Percentiles rank a stretch among this genome's conserved stretches.
Conservation (phyloP, 2,329 filamentous ascomycete species). For the Fusarium udum region DNA sequence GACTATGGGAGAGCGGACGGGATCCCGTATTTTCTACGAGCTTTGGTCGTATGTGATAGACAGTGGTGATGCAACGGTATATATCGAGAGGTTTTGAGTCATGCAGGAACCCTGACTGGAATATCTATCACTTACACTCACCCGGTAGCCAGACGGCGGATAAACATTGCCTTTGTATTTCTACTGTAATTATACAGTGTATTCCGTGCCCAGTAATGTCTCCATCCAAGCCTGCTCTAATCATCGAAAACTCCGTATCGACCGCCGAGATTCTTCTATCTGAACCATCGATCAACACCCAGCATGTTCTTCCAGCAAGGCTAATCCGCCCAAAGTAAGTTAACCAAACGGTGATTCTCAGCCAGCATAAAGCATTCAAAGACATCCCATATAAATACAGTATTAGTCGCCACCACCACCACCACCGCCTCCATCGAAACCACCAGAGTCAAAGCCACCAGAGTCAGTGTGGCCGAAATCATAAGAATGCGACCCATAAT, state of each 20-base stretch:
- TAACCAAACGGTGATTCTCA: background rate
- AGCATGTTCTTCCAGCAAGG: background rate
- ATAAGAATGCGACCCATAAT: background rate
- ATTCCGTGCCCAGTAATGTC: background rate
- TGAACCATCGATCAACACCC: rapidly evolving
- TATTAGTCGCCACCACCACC: background rate
- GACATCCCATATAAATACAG: background rate
- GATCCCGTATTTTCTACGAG: too few species aligned
- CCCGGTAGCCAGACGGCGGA: background rate
- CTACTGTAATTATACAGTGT: background rate
- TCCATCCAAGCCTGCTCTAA: background rate
- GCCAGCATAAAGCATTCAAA: background rate
- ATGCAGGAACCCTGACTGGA: background rate
- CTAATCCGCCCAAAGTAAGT: background rate
- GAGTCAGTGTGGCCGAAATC: background rate
- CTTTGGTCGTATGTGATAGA: background rate
- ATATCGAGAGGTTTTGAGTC: rapidly evolving
- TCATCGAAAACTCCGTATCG: background rate
- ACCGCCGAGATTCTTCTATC: background rate
- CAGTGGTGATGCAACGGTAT: rapidly evolving
- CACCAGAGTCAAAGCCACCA: background rate
- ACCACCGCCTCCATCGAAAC: background rate
- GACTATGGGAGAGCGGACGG: background rate
- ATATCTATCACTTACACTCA: background rate
- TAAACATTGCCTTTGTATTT: background rate